Base-by-base conservation (phyloP, 1,284 basidiomycete genomes). In the Cryptococcus depauperatus region DNA sequence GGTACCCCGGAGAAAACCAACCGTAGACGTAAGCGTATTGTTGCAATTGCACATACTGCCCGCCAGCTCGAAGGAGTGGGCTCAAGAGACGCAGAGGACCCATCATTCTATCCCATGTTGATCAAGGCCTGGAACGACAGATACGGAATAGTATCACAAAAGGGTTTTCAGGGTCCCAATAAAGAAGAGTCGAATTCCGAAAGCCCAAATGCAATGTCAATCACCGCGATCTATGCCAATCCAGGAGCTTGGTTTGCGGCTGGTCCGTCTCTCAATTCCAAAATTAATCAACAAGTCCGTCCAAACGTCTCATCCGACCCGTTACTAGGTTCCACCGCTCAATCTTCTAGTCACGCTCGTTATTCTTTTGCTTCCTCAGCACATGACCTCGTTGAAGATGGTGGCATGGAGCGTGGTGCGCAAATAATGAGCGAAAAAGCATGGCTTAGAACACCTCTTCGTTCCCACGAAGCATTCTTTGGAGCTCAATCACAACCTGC, bases 1-100 rank as follows among this genome's bases (percentile, higher is more conserved):
- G 48, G 50, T 28, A 55, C 55, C 4, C 57, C 57, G 1, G 50
- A 51, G n/a, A 52, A 53, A 32, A 42, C 44, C 14, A 40, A 54
- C 5, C 38, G 44, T 26, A 4, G 35, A 21, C 33, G 58, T 35
- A 60, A 62, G 34, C 41, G 57, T 23, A 58, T 62, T 19, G 54
- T 58, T 13, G 57, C 58, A 19, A 43, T 62, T 6, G 60, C 60
- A 26, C 60, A 62, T 45, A 62, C 60, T 4, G 60, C 57, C 5
- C 44, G 60, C 14, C 58, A 60, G 42, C 50, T 62, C 16, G 60
- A 62, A 46, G 60, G 60, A 21, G 50, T 62, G 1, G 60, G 60
- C 0, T 52, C 48, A 7, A 44, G 58, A 25, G 56, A 62, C 29
- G 45, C 50, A 6, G 60, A 62, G 39, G 58, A 62, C 48, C 60